These are phyloP conservation scores for Synchytrium microbalum DNA, from an alignment of 371 early-diverging fungal species.

Conservation along the genomic window DNA sequence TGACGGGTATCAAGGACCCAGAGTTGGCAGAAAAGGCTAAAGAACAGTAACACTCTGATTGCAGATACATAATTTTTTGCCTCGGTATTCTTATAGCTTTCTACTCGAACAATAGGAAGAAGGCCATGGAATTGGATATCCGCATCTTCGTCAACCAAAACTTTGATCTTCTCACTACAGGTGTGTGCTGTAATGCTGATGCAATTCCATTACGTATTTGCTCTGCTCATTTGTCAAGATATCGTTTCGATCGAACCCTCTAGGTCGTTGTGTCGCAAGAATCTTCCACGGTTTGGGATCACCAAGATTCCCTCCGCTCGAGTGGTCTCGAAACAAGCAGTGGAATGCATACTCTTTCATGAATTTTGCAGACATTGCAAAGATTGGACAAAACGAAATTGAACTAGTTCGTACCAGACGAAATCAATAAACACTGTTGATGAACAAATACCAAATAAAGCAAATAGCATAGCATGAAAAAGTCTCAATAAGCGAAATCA, in stretches of 20 bases:
- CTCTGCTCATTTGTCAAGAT: neutral
- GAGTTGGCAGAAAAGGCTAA: neutral
- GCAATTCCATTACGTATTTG: neutral
- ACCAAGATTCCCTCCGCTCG: constrained; percentile 39
- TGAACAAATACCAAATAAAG: too few species aligned
- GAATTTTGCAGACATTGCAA: neutral
- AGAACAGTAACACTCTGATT: constrained; percentile 15
- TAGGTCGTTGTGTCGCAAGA: constrained; percentile 35
- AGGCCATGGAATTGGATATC: constrained; percentile 25
- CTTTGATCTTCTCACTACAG: constrained; percentile 31
- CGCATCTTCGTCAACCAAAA: constrained; percentile 32
- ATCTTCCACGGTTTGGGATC: constrained; percentile 56
- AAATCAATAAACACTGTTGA: too few species aligned
- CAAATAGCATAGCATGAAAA: too few species aligned
- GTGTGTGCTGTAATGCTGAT: constrained; percentile 12
- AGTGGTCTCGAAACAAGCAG: constrained; percentile 28
- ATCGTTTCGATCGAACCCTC: neutral
- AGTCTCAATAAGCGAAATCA: too few species aligned
- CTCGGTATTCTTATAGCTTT: too few species aligned
- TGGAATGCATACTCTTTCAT: neutral
- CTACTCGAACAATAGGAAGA: too few species aligned
- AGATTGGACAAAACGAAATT: neutral
- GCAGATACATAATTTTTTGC: too few species aligned
- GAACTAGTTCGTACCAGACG: neutral
- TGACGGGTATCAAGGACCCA: neutral